These are phyloP conservation scores for Rubia tinctorum DNA, from an alignment of 305 asterid genomes.

Conservation along the genomic window DNA sequence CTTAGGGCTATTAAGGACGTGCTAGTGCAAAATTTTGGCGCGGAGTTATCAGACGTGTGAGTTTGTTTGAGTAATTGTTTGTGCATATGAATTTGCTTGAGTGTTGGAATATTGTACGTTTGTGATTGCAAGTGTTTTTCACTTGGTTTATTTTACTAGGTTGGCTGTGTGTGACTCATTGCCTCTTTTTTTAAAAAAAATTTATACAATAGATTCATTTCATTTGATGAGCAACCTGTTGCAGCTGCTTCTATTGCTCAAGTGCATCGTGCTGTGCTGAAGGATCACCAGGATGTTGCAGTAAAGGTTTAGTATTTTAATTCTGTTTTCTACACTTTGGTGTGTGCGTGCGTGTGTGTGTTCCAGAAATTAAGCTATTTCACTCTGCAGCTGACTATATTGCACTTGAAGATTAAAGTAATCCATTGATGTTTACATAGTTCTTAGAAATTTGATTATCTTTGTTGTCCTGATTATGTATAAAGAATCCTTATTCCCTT, in stretches of 20 bases:
- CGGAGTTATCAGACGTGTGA: slow-evolving; percentile 67
- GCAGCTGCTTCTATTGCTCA: slow-evolving; percentile 99
- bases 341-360: background rate
- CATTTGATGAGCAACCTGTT: slow-evolving; percentile 80
- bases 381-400: background rate
- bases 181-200: background rate
- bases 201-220: slow-evolving; percentile 55
- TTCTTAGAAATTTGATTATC: background rate
- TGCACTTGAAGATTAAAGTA: background rate
- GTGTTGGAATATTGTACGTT: background rate
- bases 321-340: slow-evolving; percentile 7
- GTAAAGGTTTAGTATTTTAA: slow-evolving; percentile 62
- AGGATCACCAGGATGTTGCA: slow-evolving; percentile 71
- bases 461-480: background rate
- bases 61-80: slow-evolving; percentile 21
- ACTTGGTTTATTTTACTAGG: slow-evolving; percentile 14
- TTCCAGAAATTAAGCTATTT: background rate
- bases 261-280: slow-evolving; percentile 83
- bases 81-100: background rate
- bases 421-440: background rate
- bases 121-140: background rate
- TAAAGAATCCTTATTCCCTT: background rate
- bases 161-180: slow-evolving; percentile 16
- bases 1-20: slow-evolving; percentile 65
- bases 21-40: slow-evolving; percentile 58